Evolutionary conservation across 75 land plant genomes (phyloP).

Genomic region (Pinus albicaulis): DNA sequence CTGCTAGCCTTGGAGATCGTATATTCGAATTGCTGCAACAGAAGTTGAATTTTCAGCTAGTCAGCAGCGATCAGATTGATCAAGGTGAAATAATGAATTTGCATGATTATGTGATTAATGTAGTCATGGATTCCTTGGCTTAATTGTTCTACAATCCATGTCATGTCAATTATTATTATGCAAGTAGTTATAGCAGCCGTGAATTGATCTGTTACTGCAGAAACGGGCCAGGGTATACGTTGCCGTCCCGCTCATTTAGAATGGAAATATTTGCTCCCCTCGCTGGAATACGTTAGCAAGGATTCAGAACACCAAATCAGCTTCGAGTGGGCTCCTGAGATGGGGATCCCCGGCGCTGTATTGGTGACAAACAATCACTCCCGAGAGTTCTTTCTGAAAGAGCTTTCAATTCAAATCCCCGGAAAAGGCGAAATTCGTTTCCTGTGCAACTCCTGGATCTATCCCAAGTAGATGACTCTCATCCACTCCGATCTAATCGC

Average conservation of each 20-base stretch:
- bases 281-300: background rate
- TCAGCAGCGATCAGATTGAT: background rate
- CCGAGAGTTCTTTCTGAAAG: conserved; percentile 23
- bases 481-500: background rate
- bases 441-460: conserved; percentile 26
- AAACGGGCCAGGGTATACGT: conserved; percentile 7
- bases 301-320: background rate
- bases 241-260: conserved; percentile 5
- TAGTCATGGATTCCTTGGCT: background rate
- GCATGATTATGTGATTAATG: background rate
- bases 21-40: background rate
- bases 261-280: background rate
- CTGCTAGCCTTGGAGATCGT: background rate
- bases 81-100: background rate
- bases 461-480: conserved; percentile 1
- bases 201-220: conserved; percentile 3
- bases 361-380: conserved; percentile 20
- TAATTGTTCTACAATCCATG: background rate
- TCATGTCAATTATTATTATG: background rate
- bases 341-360: conserved; percentile 37
- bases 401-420: conserved; percentile 12
- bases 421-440: conserved; percentile 1
- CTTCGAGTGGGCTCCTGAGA: conserved; percentile 12
- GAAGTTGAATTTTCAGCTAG: background rate
- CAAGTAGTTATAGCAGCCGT: background rate